These are phyloP conservation scores for Colletotrichum musicola DNA, from an alignment of 2,329 filamentous ascomycete genomes.

Conservation along the genomic window DNA sequence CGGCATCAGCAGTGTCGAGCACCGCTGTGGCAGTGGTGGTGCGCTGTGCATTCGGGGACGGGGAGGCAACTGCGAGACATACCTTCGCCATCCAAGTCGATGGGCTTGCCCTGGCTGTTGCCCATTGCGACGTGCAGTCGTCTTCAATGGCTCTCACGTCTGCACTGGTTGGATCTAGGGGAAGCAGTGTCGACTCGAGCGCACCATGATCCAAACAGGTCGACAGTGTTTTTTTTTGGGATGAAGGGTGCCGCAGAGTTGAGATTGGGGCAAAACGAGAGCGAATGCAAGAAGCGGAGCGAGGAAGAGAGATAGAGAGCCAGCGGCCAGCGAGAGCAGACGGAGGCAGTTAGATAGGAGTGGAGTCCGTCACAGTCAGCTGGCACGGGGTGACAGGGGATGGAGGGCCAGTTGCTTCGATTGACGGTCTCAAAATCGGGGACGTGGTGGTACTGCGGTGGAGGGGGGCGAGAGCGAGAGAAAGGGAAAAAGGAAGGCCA, in stretches of 20 bases:
- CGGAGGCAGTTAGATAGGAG: slow-evolving; percentile 38
- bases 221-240: slow-evolving; percentile 10
- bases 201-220: slow-evolving; percentile 38
- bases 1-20: slow-evolving; percentile 9
- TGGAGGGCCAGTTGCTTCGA: slow-evolving; percentile 34
- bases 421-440: slow-evolving; percentile 32
- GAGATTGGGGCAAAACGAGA: slow-evolving; percentile 23
- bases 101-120: slow-evolving; percentile 93
- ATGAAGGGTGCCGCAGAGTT: slow-evolving; percentile 24
- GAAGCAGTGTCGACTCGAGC: slow-evolving; percentile 21
- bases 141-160: slow-evolving; percentile 38
- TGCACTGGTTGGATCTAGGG: slow-evolving; percentile 38
- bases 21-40: not conserved
- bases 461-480: slow-evolving; percentile 10
- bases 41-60: slow-evolving; percentile 10
- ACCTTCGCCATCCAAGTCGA: slow-evolving; percentile 95
- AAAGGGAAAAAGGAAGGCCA: not conserved
- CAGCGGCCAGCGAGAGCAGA: slow-evolving; percentile 17
- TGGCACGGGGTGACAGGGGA: slow-evolving; percentile 38
- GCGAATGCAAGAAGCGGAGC: slow-evolving; percentile 33
- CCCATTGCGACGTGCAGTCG: slow-evolving; percentile 72
- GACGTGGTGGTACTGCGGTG: slow-evolving; percentile 29
- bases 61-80: slow-evolving; percentile 47
- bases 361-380: slow-evolving; percentile 39
- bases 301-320: slow-evolving; percentile 31